Evolutionary conservation across 129 eudicot genomes (phyloP).

Genomic region (Artemisia annua): DNA sequence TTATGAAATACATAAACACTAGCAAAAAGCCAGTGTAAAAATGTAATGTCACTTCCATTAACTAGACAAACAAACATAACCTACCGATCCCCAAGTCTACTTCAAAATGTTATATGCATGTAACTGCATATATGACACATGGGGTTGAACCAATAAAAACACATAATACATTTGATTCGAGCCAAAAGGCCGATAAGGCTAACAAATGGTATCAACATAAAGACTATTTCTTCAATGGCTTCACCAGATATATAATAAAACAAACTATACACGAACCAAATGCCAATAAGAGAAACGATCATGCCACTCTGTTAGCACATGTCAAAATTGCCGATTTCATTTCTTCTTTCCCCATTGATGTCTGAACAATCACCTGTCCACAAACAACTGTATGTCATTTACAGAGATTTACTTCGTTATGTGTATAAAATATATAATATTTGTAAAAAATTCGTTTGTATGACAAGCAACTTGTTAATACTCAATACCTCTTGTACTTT

Average conservation of each 20-base stretch:
- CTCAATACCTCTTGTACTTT: slow-evolving; percentile 91
- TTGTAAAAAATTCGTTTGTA: neutral
- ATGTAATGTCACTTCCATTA: too few species aligned
- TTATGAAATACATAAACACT: too few species aligned
- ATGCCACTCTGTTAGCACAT: slow-evolving; percentile 79
- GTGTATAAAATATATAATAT: neutral
- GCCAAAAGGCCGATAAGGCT: slow-evolving; percentile 2
- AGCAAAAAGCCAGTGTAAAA: too few species aligned
- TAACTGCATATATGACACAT: too few species aligned
- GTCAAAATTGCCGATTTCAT: slow-evolving; percentile 73
- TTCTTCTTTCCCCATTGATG: slow-evolving; percentile 77
- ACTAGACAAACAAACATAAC: too few species aligned
- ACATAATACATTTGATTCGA: slow-evolving; percentile 18
- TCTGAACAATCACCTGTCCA: slow-evolving; percentile 74
- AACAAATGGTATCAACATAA: slow-evolving; percentile 2
- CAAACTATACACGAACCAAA: slow-evolving; percentile 28
- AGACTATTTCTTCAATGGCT: slow-evolving; percentile 14
- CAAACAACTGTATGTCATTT: slow-evolving; percentile 3
- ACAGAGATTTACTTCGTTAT: neutral
- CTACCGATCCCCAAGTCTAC: too few species aligned
- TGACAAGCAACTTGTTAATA: slow-evolving; percentile 22
- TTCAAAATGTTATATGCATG: too few species aligned
- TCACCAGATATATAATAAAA: slow-evolving; percentile 15
- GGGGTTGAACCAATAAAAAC: neutral
- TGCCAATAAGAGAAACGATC: neutral